Conservation (phyloP, 2,329 filamentous ascomycete genomes). For the Plenodomus tracheiphilus region DNA sequence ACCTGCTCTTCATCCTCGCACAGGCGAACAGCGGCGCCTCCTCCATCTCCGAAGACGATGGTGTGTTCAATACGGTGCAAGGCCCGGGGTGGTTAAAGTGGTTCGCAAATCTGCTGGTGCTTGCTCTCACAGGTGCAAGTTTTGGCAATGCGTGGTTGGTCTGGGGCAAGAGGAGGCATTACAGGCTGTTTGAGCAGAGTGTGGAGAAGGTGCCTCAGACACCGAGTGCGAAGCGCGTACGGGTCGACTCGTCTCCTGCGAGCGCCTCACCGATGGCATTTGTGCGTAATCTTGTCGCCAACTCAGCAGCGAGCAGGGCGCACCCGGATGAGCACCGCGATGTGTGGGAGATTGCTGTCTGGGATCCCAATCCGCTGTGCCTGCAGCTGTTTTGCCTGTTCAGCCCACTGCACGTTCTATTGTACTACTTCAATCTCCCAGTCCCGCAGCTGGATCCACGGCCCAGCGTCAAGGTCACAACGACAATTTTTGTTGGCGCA, state of each 20-base stretch:
- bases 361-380: conserved; percentile 87
- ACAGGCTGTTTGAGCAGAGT: conserved; percentile 86
- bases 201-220: conserved; percentile 78
- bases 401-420: conserved; percentile 87
- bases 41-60: conserved; percentile 62
- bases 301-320: conserved; percentile 77
- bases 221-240: conserved; percentile 84
- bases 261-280: conserved; percentile 78
- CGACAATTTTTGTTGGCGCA: conserved; percentile 73
- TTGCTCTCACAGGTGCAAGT: conserved; percentile 69
- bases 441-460: conserved; percentile 73
- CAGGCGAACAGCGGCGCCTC: conserved; percentile 70
- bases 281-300: conserved; percentile 67
- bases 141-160: conserved; percentile 78
- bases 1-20: conserved; percentile 79
- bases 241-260: conserved; percentile 80
- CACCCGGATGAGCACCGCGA: conserved; percentile 81
- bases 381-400: conserved; percentile 86
- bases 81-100: conserved; percentile 67
- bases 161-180: conserved; percentile 78
- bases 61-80: conserved; percentile 71
- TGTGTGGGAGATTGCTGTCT: conserved; percentile 92
- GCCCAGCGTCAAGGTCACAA: conserved; percentile 84
- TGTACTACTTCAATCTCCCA: conserved; percentile 88
- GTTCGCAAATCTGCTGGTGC: conserved; percentile 70